A percentile compares a stretch with the other conserved stretches of the same genome.
Conservation (phyloP, 495 filamentous ascomycete species). For the Eremomyces bilateralis region DNA sequence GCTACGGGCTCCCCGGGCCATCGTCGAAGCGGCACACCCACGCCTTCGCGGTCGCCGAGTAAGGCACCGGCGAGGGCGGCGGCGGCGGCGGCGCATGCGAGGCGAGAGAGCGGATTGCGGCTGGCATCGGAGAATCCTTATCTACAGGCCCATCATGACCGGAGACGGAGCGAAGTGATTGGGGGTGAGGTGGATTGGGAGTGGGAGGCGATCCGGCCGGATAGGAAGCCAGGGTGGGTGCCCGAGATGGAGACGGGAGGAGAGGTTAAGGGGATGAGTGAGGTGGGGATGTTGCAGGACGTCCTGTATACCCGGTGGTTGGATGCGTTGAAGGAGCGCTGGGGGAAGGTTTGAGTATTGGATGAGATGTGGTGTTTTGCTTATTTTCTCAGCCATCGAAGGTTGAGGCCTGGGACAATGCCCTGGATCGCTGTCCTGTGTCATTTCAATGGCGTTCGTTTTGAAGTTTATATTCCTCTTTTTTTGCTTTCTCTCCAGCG, state of each 20-base stretch:
- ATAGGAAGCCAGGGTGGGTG: neutral
- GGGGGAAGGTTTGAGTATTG: too few species aligned
- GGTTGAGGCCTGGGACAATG: too few species aligned
- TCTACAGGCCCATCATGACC: neutral
- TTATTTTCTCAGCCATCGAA: too few species aligned
- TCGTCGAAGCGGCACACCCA: too few species aligned
- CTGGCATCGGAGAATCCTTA: slow-evolving; percentile 3
- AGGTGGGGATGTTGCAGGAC: slow-evolving; percentile 71
- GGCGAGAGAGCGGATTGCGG: slow-evolving; percentile 39
- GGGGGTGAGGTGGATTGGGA: slow-evolving; percentile 1
- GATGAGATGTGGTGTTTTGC: too few species aligned
- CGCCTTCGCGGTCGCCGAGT: too few species aligned
- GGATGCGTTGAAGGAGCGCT: slow-evolving; percentile 60
- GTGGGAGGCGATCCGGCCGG: slow-evolving; percentile 7
- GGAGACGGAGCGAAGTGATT: neutral
- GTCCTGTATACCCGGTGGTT: slow-evolving; percentile 80
- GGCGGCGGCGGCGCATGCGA: neutral
- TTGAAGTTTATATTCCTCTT: too few species aligned
- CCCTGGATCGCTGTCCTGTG: too few species aligned
- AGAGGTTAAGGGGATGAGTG: slow-evolving; percentile 57
- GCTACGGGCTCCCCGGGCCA: too few species aligned
- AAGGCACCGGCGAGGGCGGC: too few species aligned
- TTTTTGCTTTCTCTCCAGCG: too few species aligned
- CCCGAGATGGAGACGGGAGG: slow-evolving; percentile 23
- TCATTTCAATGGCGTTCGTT: too few species aligned